Evolutionary conservation across 2,329 filamentous ascomycete species (phyloP).

Genomic region (Arthrobotrys iridis): DNA sequence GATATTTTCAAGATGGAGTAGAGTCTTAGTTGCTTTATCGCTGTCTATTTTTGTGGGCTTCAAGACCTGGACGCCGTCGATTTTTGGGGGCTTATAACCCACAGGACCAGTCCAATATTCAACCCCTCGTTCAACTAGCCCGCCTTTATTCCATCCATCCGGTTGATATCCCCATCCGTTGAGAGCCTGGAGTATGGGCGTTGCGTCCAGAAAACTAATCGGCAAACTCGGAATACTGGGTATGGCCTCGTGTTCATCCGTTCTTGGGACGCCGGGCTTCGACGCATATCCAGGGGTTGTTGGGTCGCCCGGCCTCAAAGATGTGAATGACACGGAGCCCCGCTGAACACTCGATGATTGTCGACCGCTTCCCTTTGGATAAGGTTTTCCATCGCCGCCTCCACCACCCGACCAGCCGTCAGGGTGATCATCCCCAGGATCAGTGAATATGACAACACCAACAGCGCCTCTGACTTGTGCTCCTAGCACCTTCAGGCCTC

Average conservation of each 20-base stretch:
- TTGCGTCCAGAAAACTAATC: slow-evolving; percentile 84
- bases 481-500: slow-evolving; percentile 86
- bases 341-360: slow-evolving; percentile 84
- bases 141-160: slow-evolving; percentile 80
- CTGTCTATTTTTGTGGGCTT: slow-evolving; percentile 82
- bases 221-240: slow-evolving; percentile 85
- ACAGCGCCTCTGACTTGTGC: slow-evolving; percentile 87
- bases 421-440: slow-evolving; percentile 72
- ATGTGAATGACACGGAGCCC: slow-evolving; percentile 80
- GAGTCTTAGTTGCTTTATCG: slow-evolving; percentile 78
- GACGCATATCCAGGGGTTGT: slow-evolving; percentile 88
- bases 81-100: slow-evolving; percentile 73
- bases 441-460: slow-evolving; percentile 91
- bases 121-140: slow-evolving; percentile 74
- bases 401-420: slow-evolving; percentile 67
- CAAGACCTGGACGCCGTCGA: slow-evolving; percentile 83
- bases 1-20: slow-evolving; percentile 40
- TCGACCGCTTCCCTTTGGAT: slow-evolving; percentile 81
- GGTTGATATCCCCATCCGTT: slow-evolving; percentile 83
- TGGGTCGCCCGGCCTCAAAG: slow-evolving; percentile 86
- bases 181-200: slow-evolving; percentile 73
- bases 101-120: slow-evolving; percentile 80
- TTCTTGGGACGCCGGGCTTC: slow-evolving; percentile 75
- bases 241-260: slow-evolving; percentile 61
- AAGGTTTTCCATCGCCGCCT: slow-evolving; percentile 75